Evolutionary conservation across 805 yeast species (phyloP).

Genomic region (Isabelozyma gotoi): DNA sequence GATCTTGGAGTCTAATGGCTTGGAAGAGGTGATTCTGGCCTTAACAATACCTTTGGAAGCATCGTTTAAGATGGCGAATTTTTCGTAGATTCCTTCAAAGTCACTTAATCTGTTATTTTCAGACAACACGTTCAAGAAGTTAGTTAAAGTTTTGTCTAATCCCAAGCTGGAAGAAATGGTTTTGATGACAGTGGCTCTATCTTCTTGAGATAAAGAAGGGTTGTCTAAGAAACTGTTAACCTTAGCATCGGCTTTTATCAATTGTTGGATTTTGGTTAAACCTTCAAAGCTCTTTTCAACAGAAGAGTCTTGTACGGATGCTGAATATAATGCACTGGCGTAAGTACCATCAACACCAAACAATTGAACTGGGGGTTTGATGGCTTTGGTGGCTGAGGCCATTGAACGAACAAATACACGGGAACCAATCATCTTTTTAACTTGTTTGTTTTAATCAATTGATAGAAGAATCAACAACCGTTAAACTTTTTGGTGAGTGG

Average conservation of each 20-base stretch:
- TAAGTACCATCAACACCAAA: conserved; percentile 96
- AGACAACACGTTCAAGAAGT: conserved; percentile 81
- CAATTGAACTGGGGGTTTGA: conserved; percentile 88
- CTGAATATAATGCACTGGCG: conserved; percentile 91
- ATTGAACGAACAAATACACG: conserved; percentile 68
- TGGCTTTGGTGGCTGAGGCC: conserved; percentile 67
- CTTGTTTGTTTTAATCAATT: not conserved
- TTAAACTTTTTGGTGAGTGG: not conserved
- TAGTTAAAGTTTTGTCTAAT: conserved; percentile 70
- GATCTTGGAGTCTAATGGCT: conserved; percentile 77
- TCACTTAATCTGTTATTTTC: conserved; percentile 90
- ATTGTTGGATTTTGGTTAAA: conserved; percentile 54
- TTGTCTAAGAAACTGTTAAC: conserved; percentile 61
- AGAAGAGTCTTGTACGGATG: conserved; percentile 79
- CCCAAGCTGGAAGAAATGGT: conserved; percentile 48
- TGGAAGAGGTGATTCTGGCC: conserved; percentile 88
- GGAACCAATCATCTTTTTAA: conserved; percentile 51
- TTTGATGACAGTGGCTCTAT: conserved; percentile 70
- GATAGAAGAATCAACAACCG: not conserved
- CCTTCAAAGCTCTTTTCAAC: conserved; percentile 69
- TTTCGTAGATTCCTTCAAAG: conserved; percentile 61
- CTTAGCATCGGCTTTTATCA: conserved; percentile 63
- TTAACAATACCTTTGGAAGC: conserved; percentile 91
- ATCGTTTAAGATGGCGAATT: conserved; percentile 76
- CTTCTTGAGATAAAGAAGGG: conserved; percentile 80